These are phyloP conservation scores for Plenodomus tracheiphilus DNA, from an alignment of 2,329 filamentous ascomycete species.

Conservation along the genomic window DNA sequence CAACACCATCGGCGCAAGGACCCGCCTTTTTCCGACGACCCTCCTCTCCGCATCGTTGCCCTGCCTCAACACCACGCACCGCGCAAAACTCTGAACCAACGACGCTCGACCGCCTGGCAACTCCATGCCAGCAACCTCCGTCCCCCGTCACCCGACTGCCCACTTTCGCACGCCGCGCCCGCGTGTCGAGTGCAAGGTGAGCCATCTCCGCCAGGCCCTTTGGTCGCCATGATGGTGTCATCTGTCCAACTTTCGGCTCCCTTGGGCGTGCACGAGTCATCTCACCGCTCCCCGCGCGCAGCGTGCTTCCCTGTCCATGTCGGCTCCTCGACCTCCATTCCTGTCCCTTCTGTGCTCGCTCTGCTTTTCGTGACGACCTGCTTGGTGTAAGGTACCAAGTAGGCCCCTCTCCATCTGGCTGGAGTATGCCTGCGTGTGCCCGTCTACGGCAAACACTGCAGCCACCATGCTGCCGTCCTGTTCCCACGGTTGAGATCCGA, in stretches of 20 bases:
- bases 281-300: conserved; percentile 36
- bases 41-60: conserved; percentile 1
- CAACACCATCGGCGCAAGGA: background rate
- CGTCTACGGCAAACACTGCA: conserved; percentile 35
- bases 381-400: conserved; percentile 33
- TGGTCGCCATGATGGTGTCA: conserved; percentile 34
- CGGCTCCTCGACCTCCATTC: conserved; percentile 12
- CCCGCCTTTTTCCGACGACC: background rate
- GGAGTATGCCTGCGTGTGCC: conserved; percentile 22
- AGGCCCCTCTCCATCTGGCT: conserved; percentile 24
- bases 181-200: conserved; percentile 21
- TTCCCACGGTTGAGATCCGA: conserved; percentile 26
- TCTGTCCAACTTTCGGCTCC: conserved; percentile 36
- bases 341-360: conserved; percentile 28
- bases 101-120: background rate
- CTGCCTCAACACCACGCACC: conserved; percentile 16
- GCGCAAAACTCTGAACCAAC: conserved; percentile 13
- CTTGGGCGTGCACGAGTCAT: conserved; percentile 39
- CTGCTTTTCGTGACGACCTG: conserved; percentile 34
- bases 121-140: background rate
- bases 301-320: conserved; percentile 28
- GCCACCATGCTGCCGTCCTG: conserved; percentile 30
- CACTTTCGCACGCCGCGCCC: conserved; percentile 10
- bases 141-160: conserved; percentile 32
- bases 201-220: conserved; percentile 20